phyloP scores from a whole-genome alignment of 257 asterid genomes.

The Rehmannia glutinosa region DNA sequence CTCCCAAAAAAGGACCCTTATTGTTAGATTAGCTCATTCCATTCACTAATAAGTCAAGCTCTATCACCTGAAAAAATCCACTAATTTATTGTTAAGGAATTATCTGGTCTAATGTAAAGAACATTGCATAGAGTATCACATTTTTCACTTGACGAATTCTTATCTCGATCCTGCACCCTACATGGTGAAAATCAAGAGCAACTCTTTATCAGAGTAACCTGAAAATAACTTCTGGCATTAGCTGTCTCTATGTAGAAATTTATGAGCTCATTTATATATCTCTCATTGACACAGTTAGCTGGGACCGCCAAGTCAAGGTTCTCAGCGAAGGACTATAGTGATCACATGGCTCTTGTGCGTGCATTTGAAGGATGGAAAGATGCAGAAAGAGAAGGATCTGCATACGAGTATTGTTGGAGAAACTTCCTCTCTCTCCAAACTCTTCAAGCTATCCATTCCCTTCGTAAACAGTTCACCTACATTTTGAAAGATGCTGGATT shows the following conservation, averaged over 20 bases:
- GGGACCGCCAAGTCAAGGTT: conserved; percentile 94
- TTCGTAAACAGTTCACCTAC: conserved; percentile 85
- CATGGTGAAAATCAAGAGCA: neutral
- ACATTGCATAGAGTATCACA: neutral
- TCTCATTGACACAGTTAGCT: conserved; percentile 60
- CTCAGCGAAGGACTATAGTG: conserved; percentile 98
- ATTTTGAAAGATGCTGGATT: conserved; percentile 87
- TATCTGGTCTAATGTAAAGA: neutral
- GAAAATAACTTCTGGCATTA: neutral
- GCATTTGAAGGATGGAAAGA: conserved; percentile 99
- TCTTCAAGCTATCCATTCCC: conserved; percentile 95
- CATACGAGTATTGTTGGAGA: conserved; percentile 96
- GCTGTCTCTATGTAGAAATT: neutral
- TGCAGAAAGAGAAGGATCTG: conserved; percentile 98
- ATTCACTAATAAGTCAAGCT: neutral
- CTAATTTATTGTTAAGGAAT: neutral
- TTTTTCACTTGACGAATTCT: neutral
- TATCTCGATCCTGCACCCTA: neutral
- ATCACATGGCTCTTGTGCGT: conserved; percentile 99
- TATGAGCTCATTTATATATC: conserved; percentile 7
- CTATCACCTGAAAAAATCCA: neutral
- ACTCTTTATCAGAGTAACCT: neutral
- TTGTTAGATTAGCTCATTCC: neutral
- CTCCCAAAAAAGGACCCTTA: neutral
- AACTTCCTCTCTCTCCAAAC: conserved; percentile 94